Evolutionary conservation across 768 basidiomycete genomes (phyloP), one percentile per base, ranked within the genome.

Genomic region (Suillus paluster): DNA sequence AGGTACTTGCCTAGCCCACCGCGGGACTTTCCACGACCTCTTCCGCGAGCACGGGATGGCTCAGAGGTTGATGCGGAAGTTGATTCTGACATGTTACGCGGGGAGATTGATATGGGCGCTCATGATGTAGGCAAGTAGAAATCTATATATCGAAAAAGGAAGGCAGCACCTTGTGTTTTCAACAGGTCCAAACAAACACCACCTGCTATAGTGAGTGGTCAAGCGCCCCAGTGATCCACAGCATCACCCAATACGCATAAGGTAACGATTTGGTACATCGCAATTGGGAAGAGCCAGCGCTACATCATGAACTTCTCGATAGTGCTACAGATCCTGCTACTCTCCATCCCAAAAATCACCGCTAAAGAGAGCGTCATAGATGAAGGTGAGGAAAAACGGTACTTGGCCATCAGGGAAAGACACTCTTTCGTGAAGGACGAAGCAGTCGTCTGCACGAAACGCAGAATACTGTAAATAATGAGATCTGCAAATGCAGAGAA

Each of bases 1-100:
- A 92, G 80, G 68, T 88, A 89, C 75, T 92, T 92, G 0, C 90
- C 90, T 4, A 86, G 76, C 2, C 89, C 89, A 1, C 90, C 90
- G 57, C 89, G 81, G 57, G 86, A 84, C 68, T 81, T 83, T 27
- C 84, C 81, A 61, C 85, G 74, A 0, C 85, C 85, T 60, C 83
- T 67, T 3, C 80, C 81, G 4, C 85, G 80, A 10, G 73, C 67
- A 34, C 62, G 71, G 49, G 66, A 36, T n/a, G 66, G 63, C n/a
- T 25, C 64, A 0, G 64, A 44, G 4, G 64, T 39, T 15, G 34
- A 54, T 15, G 34, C 8, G 17, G 53, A 23, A 36, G 9, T 54
- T 4, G 14, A 5, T 38, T 54, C 53, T 10, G 21, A 33, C 53
- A 54, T 53, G 52, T 36, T 53, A 36, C n/a, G 15, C 21, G 52